Evolutionary conservation across 2,329 filamentous ascomycete genomes (phyloP).

Genomic region (Xylogone sp.): DNA sequence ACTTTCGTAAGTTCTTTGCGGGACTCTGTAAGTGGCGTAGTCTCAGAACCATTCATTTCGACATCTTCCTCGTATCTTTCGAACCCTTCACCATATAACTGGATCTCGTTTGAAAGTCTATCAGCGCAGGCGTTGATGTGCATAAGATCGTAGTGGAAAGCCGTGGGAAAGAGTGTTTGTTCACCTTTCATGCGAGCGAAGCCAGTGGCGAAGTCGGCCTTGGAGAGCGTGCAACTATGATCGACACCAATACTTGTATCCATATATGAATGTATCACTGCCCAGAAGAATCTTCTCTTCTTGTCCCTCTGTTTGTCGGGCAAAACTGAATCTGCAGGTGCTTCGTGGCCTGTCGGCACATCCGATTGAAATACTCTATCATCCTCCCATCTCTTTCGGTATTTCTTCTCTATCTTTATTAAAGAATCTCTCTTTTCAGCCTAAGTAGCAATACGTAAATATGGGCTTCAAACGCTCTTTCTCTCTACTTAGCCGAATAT

Average conservation of each 20-base stretch:
- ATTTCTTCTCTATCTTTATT: constrained; percentile 83
- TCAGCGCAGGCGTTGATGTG: constrained; percentile 97
- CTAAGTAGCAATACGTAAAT: too few relatives aligned
- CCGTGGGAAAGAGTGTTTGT: constrained; percentile 81
- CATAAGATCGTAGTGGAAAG: constrained; percentile 96
- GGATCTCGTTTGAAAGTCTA: constrained; percentile 86
- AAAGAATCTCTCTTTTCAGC: constrained; percentile 85
- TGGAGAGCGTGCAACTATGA: constrained; percentile 87
- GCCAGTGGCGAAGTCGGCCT: constrained; percentile 88
- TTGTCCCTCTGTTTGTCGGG: constrained; percentile 73
- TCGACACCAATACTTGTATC: constrained; percentile 61
- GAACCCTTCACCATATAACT: constrained; percentile 84
- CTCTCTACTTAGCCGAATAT: too few relatives aligned
- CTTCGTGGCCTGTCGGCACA: constrained; percentile 74
- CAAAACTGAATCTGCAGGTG: constrained; percentile 70
- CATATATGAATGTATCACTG: constrained; percentile 76
- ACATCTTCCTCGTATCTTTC: constrained; percentile 66
- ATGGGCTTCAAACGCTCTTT: too few relatives aligned
- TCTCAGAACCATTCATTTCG: constrained; percentile 43
- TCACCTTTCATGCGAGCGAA: constrained; percentile 90
- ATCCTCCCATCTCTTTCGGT: constrained; percentile 80
- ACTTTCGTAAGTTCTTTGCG: constrained; percentile 91
- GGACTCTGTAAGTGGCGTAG: constrained; percentile 58
- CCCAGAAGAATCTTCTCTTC: constrained; percentile 87
- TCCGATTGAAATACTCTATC: constrained; percentile 78